These are phyloP conservation scores for Salix arbutifolia DNA, from an alignment of 345 rosid genomes.

Conservation along the genomic window DNA sequence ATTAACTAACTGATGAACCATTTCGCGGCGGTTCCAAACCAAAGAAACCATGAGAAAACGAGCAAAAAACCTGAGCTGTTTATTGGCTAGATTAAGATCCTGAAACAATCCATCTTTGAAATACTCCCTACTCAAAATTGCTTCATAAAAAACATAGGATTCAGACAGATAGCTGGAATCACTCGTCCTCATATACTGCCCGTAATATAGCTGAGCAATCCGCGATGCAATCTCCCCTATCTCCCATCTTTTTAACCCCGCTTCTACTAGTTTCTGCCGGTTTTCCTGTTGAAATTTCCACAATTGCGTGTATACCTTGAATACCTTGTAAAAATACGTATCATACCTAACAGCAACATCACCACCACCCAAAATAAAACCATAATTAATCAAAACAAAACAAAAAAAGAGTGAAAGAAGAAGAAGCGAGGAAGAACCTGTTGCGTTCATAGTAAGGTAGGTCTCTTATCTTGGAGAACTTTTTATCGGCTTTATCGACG, in stretches of 20 bases:
- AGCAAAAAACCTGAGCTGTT: conserved; percentile 83
- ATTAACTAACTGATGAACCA: conserved; percentile 77
- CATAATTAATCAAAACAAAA: not conserved
- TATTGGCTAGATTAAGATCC: conserved; percentile 78
- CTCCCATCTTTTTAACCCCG: conserved; percentile 96
- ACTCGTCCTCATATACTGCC: conserved; percentile 90
- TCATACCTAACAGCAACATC: conserved; percentile 54
- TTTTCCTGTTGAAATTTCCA: conserved; percentile 99
- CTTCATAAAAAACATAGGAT: conserved; percentile 85
- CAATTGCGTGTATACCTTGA: conserved; percentile 89
- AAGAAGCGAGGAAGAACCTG: conserved; percentile 42
- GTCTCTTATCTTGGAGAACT: conserved; percentile 97
- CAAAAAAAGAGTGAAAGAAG: not conserved
- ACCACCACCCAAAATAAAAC: not conserved
- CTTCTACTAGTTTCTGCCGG: conserved; percentile 79
- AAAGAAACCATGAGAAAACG: conserved; percentile 91
- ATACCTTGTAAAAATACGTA: conserved; percentile 86
- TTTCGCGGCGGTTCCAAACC: conserved; percentile 71
- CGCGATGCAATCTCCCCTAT: conserved; percentile 95
- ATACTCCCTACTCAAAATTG: conserved; percentile 74
- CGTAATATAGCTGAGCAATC: conserved; percentile 88
- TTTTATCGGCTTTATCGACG: conserved; percentile 90
- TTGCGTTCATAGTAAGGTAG: conserved; percentile 88
- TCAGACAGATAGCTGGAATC: conserved; percentile 75
- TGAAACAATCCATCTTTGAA: conserved; percentile 82